Percentiles rank a stretch among this genome's conserved stretches.
Conservation (phyloP, 2,329 filamentous ascomycete genomes). For the Colletotrichum sp. region DNA sequence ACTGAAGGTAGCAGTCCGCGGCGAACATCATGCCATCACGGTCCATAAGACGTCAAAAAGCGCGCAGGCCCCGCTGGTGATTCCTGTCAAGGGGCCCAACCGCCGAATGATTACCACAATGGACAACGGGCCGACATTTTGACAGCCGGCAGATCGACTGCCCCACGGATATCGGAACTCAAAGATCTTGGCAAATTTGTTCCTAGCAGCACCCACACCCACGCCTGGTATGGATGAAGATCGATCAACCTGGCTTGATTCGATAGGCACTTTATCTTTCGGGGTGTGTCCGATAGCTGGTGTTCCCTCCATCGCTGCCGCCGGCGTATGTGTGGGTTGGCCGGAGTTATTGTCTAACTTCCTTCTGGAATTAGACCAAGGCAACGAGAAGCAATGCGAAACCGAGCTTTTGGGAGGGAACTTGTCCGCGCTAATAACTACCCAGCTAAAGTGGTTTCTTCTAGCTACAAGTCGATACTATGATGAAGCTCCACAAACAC, state of each 20-base stretch:
- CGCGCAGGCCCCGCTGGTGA: background rate
- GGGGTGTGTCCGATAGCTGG: background rate
- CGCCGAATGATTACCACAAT: background rate
- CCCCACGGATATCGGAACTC: background rate
- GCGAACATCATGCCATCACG: background rate
- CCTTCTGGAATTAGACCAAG: accelerated
- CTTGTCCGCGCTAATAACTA: no score
- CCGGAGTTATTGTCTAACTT: background rate
- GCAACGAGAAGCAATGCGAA: background rate
- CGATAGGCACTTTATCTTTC: accelerated
- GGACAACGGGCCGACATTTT: background rate
- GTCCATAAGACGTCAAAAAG: background rate
- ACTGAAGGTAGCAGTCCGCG: background rate
- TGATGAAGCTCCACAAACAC: no score
- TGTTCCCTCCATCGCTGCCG: background rate
- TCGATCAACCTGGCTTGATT: background rate
- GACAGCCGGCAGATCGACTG: background rate
- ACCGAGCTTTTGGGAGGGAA: background rate
- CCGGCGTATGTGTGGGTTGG: background rate
- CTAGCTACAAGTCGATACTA: no score
- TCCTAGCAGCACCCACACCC: background rate
- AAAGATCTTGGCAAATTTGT: background rate
- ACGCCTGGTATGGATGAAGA: background rate
- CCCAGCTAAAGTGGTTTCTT: no score
- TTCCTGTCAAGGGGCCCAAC: background rate